Evolutionary conservation across 2,329 filamentous ascomycete species (phyloP), one percentile per base, ranked within the genome.

Genomic region (Lecanosticta acicola): DNA sequence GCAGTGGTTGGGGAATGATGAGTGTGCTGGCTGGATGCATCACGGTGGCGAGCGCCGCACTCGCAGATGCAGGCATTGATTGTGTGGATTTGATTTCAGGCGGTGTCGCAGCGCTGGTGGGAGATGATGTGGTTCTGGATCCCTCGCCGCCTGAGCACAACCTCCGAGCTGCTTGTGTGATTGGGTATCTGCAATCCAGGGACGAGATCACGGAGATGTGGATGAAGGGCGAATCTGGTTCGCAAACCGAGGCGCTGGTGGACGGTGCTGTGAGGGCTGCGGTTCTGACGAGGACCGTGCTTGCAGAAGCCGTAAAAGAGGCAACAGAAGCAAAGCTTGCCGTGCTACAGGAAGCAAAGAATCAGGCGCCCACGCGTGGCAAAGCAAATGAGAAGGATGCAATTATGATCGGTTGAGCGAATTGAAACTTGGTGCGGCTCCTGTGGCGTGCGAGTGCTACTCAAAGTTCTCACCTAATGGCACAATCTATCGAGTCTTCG

Each of bases 121-220:
- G 49, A n/a, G 46, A 39, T 3, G 52, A 56, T 60, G 71, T 84
- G 49, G 77, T 95, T 18, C 71, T 95, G 39, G 91, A 97, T 64
- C 89, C 90, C 1, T 82, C 86, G 53, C 83, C 89, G 5, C 79
- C 83, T 4, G 89, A 96, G 62, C 72, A 79, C 20, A 77, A 81
- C 29, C 79, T 97, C 42, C 66, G 85, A 37, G 88, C 90, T 9
- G 87, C 87, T 39, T 95, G 88, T 68, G 88, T 93, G 51, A 84
- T 98, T 32, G 93, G 84, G 9, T 97, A 96, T 66, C 76, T 97
- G 55, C 85, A 89, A 41, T 78, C 76, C 17, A 77, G 90, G 51
- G 91, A 97, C 57, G 93, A 98, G 67, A 81, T 97, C 41, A 96
- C 91, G 7, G 90, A 95, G 62, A 68, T 97, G 14, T 98, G 93